phyloP scores from a whole-genome alignment of 352 stramenopile species.

The Phytophthora capsici region DNA sequence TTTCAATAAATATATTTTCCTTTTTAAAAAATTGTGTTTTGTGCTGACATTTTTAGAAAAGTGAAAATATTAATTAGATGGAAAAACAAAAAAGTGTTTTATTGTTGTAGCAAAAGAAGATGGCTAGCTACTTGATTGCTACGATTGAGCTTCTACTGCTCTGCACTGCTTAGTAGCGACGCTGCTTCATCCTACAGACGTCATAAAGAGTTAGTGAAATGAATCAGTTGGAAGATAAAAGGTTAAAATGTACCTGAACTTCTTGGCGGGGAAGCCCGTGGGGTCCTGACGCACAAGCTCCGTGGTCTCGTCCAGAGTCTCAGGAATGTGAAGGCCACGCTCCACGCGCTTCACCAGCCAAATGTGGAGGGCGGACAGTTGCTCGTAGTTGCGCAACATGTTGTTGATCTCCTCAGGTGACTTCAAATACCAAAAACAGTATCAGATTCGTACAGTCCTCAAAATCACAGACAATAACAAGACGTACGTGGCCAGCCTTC shows the following conservation, averaged over 20 bases:
- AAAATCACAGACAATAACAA: neutral
- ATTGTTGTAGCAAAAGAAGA: conserved; percentile 11
- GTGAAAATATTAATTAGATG: neutral
- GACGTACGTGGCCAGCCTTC: conserved; percentile 80
- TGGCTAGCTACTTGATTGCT: neutral
- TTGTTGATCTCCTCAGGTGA: conserved; percentile 88
- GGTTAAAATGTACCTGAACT: conserved; percentile 65
- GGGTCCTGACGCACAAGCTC: conserved; percentile 83
- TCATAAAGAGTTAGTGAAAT: neutral
- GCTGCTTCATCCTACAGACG: conserved; percentile 70
- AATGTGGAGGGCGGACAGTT: conserved; percentile 72
- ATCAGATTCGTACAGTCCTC: neutral
- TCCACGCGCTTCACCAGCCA: conserved; percentile 88
- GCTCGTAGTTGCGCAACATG: conserved; percentile 86
- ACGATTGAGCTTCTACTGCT: conserved; percentile 13
- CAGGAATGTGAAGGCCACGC: conserved; percentile 71
- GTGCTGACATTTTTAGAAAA: too few species aligned
- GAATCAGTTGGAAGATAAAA: neutral
- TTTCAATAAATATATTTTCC: too few species aligned
- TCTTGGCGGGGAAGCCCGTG: conserved; percentile 85
- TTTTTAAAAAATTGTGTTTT: too few species aligned
- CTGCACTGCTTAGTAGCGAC: conserved; percentile 56
- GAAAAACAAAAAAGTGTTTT: conserved; percentile 26
- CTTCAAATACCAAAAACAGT: conserved; percentile 32
- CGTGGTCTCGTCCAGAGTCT: conserved; percentile 80